These are phyloP conservation scores for Colletotrichum coccodes DNA, from an alignment of 2,329 filamentous ascomycete genomes.

Conservation along the genomic window DNA sequence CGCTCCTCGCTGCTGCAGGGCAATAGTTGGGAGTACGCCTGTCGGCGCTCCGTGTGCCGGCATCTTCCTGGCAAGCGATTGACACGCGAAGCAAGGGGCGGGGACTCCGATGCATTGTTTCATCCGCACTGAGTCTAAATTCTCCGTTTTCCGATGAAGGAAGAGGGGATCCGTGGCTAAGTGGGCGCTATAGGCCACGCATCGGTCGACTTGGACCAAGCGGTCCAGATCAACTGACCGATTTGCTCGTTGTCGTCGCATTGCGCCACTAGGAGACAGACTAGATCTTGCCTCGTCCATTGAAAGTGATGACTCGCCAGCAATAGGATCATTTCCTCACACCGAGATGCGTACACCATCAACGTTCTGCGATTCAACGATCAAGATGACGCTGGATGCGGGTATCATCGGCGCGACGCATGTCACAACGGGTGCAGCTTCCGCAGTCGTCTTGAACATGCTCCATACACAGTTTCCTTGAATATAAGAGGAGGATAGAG, in stretches of 20 bases:
- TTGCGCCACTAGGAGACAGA: background rate
- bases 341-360: background rate
- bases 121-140: conserved; percentile 28
- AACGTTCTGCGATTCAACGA: background rate
- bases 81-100: conserved; percentile 28
- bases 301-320: background rate
- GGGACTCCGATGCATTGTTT: conserved; percentile 32
- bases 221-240: background rate
- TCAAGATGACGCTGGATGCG: background rate
- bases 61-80: conserved; percentile 24
- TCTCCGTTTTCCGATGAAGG: conserved; percentile 19
- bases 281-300: background rate
- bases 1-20: conserved; percentile 1
- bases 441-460: background rate
- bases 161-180: background rate
- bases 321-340: background rate
- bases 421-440: background rate
- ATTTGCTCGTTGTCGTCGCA: background rate
- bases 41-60: conserved; percentile 12
- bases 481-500: background rate
- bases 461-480: background rate
- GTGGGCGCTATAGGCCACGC: conserved; percentile 13
- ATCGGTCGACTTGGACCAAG: background rate
- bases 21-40: conserved; percentile 15
- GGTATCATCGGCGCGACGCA: background rate